These are phyloP conservation scores for Boletus semigastroideus DNA, from an alignment of 1,284 basidiomycete species.

Conservation along the genomic window DNA sequence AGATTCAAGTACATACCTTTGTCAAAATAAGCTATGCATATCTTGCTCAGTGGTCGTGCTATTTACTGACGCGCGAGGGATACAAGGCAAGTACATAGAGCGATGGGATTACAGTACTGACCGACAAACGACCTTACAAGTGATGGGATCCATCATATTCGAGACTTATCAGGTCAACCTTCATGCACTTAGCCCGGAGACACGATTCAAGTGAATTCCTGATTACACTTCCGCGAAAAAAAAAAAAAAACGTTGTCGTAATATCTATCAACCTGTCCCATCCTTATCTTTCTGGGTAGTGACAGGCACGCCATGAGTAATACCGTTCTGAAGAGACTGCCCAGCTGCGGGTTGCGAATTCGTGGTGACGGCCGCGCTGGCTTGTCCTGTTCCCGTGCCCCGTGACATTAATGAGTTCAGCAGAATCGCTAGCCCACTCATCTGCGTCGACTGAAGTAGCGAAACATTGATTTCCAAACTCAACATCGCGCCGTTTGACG, in stretches of 20 bases:
- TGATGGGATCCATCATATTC: too few species aligned
- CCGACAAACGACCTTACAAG: too few species aligned
- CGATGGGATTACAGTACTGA: too few species aligned
- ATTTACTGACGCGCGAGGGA: too few species aligned
- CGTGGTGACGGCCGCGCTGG: constrained; percentile 5
- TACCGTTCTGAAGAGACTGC: constrained; percentile 22
- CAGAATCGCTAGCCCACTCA: constrained; percentile 68
- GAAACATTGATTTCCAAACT: constrained; percentile 75
- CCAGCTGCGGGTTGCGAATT: constrained; percentile 11
- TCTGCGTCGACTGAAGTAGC: constrained; percentile 64
- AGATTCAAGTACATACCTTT: not conserved
- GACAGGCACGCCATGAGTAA: constrained; percentile 3
- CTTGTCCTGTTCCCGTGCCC: constrained; percentile 24
- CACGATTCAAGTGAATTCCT: not conserved
- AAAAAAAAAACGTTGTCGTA: constrained; percentile 18
- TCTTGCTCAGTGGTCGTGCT: not conserved
- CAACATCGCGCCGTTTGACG: constrained; percentile 65
- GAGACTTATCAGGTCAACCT: too few species aligned
- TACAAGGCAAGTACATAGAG: too few species aligned
- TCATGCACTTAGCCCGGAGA: too few species aligned
- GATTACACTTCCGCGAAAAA: constrained; percentile 12
- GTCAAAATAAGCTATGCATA: not conserved
- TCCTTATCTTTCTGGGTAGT: constrained; percentile 20
- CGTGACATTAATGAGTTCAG: constrained; percentile 62
- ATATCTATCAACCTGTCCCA: constrained; percentile 28